These are phyloP conservation scores for Chenopodium berlandieri DNA, from an alignment of 148 eudicot genomes.

Conservation along the genomic window DNA sequence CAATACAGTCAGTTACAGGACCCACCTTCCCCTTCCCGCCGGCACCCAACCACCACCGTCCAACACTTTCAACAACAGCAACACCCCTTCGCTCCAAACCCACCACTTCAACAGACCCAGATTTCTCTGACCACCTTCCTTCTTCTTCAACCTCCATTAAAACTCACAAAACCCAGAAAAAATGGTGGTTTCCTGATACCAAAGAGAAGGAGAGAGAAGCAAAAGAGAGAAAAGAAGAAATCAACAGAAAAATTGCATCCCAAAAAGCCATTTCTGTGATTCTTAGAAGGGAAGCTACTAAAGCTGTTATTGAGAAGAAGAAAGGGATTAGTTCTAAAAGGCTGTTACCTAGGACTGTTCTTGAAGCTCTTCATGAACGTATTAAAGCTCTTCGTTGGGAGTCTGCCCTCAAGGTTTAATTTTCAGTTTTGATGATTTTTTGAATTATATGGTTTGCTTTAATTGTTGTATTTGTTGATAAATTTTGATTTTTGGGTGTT, in stretches of 20 bases:
- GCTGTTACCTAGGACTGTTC: constrained; percentile 77
- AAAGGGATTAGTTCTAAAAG: constrained; percentile 64
- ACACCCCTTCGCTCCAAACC: constrained; percentile 20
- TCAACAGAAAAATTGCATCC: constrained; percentile 68
- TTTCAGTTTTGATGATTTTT: background rate
- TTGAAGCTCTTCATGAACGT: constrained; percentile 89
- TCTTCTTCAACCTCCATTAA: constrained; percentile 23
- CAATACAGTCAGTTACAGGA: constrained; percentile 51
- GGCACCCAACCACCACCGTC: constrained; percentile 31
- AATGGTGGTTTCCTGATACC: background rate
- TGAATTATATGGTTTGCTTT: background rate
- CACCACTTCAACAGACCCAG: constrained; percentile 9
- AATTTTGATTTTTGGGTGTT: background rate
- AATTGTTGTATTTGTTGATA: too few species aligned
- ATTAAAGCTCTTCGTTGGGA: constrained; percentile 90
- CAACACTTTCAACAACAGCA: background rate
- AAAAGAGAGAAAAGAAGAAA: constrained; percentile 55
- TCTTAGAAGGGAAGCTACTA: constrained; percentile 82
- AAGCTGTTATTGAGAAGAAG: constrained; percentile 85
- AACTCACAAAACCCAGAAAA: constrained; percentile 13
- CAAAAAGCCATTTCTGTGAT: constrained; percentile 79
- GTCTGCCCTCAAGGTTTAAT: constrained; percentile 74
- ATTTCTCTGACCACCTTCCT: background rate
- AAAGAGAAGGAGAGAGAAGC: constrained; percentile 45
- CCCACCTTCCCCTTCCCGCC: constrained; percentile 47